phyloP scores from a whole-genome alignment of 805 yeast species.

The Candida orba region DNA sequence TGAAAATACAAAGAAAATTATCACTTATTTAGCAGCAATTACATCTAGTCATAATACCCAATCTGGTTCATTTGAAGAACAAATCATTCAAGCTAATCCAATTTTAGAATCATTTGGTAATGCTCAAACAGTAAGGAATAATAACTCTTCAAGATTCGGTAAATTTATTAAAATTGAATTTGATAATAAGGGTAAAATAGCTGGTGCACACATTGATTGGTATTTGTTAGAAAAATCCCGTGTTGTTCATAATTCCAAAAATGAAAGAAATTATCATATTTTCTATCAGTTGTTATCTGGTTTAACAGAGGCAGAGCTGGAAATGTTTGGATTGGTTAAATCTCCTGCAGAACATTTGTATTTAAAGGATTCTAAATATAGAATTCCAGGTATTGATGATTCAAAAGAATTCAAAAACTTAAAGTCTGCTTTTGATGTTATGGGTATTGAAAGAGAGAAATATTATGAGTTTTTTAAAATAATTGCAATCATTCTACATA shows the following conservation, averaged over 20 bases:
- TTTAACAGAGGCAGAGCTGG: conserved; percentile 41
- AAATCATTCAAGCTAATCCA: conserved; percentile 90
- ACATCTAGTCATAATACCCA: conserved; percentile 32
- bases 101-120: conserved; percentile 95
- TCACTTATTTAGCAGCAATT: conserved; percentile 82
- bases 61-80: conserved; percentile 56
- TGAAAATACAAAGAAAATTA: conserved; percentile 90
- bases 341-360: conserved; percentile 42
- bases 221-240: conserved; percentile 90
- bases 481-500: conserved; percentile 69
- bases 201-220: conserved; percentile 93
- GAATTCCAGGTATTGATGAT: conserved; percentile 75
- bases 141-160: conserved; percentile 95
- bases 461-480: conserved; percentile 52
- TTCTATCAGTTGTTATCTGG: conserved; percentile 85
- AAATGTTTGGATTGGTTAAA: conserved; percentile 36
- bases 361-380: conserved; percentile 44
- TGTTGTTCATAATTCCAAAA: conserved; percentile 64
- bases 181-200: conserved; percentile 50
- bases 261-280: conserved; percentile 85
- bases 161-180: conserved; percentile 88
- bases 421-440: conserved; percentile 56
- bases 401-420: conserved; percentile 56
- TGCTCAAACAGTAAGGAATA: conserved; percentile 89
- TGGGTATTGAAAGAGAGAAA: conserved; percentile 59